phyloP scores from a whole-genome alignment of 164 flowering plant species.

The Brasenia schreberi region DNA sequence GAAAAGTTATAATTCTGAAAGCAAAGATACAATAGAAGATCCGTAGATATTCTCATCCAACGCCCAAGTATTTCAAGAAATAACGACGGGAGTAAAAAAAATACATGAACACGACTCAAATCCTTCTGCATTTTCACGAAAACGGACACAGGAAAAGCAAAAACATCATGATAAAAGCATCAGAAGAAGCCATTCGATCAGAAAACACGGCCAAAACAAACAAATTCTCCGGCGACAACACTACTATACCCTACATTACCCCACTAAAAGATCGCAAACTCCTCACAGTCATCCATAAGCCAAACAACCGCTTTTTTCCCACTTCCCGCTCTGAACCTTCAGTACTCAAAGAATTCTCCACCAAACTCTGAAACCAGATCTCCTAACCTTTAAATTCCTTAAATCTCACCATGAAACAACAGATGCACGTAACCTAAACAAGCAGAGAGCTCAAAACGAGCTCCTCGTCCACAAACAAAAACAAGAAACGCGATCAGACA shows the following conservation, averaged over 20 bases:
- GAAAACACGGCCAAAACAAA: not conserved
- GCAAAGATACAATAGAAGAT: not conserved
- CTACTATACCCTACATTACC: not conserved
- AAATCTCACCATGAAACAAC: not conserved
- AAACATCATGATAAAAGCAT: not conserved
- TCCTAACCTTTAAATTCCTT: not conserved
- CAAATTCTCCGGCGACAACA: not conserved
- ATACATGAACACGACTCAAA: not conserved
- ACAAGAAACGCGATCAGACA: not conserved
- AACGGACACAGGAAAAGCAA: not conserved
- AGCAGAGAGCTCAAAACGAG: not conserved
- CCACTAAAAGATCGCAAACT: not conserved
- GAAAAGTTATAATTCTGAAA: not conserved
- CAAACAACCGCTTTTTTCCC: not conserved
- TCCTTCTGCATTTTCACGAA: not conserved
- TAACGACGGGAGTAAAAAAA: not conserved
- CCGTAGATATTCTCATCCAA: not conserved
- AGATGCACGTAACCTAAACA: not conserved
- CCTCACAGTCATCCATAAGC: not conserved
- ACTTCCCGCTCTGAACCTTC: not conserved
- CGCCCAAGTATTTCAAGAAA: too few species aligned
- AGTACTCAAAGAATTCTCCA: not conserved
- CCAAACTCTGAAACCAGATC: not conserved
- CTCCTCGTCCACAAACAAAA: not conserved
- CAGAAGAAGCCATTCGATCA: not conserved